Evolutionary conservation across 176 grass and related monocot genomes (phyloP), one percentile per base, ranked within the genome.

Genomic region (Zea luxurians): DNA sequence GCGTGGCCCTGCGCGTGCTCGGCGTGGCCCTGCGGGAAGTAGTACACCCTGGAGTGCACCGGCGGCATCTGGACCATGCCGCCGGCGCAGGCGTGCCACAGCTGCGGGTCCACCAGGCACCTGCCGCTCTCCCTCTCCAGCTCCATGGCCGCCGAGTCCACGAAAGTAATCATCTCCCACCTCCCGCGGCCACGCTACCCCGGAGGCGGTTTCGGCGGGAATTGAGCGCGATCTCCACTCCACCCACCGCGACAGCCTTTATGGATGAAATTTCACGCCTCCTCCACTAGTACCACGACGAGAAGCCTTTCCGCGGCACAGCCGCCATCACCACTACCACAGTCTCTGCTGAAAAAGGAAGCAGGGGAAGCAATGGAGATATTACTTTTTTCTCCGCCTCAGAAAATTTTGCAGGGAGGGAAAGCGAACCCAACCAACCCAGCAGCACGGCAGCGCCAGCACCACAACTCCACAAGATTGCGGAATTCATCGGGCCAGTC

Each of bases 31-130:
- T 99, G 89, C 35, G 96, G 92, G 84, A 99, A 96, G 84, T 99
- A 99, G 82, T 89, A 99, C 41, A 99, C 90, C 76, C 80, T 93
- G 68, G 90, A 87, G 71, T 74, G 43, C 70, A 91, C 74, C 46
- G 83, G 63, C 70, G 88, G 96, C 82, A 99, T 90, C 84, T 91
- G 96, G 16, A 91, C 88, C 92, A 88, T 93, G 63, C 82, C 88
- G 42, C 96, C 96, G 45, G 96, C 90, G 78, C 92, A 99, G 54
- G 96, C 90, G 69, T 96, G 86, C 96, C 96, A 99, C 2, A 99
- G 79, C 74, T 96, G 92, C 70, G 90, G 90, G 79, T 96, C 96
- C 45, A 27, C 27, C 27, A 96, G 79, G 84, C 84, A 84, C 72
- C 57, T 42, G 53, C 69, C 82, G 5, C 71, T 82, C n/a, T 89